Evolutionary conservation across 441 rosid genomes (phyloP).

Genomic region (Brassica hybrid): DNA sequence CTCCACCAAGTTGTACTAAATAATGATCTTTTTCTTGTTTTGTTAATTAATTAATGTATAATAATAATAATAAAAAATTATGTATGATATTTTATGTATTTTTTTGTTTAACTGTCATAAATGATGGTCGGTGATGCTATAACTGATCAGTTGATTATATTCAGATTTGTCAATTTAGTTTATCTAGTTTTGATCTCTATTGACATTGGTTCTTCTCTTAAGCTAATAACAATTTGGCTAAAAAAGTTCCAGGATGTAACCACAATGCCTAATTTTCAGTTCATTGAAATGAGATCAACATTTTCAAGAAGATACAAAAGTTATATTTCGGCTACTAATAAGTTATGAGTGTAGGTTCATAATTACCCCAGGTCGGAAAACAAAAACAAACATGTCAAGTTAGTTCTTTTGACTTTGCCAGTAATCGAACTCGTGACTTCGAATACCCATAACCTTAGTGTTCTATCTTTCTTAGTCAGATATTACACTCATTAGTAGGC

Average conservation of each 20-base stretch:
- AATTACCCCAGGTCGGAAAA: neutral
- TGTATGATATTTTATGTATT: constrained; percentile 14
- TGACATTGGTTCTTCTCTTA: constrained; percentile 8
- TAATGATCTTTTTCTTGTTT: constrained; percentile 5
- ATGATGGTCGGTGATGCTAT: constrained; percentile 31
- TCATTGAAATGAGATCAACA: neutral
- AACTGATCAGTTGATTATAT: constrained; percentile 22
- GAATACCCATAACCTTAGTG: neutral
- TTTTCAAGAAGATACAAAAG: constrained; percentile 3
- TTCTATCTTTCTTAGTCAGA: neutral
- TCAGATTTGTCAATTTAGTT: constrained; percentile 14
- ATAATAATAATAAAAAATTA: neutral
- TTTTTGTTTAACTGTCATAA: constrained; percentile 25
- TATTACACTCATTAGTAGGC: neutral
- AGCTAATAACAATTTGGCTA: constrained; percentile 19
- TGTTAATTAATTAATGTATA: constrained; percentile 37
- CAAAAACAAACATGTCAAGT: neutral
- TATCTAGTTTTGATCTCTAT: constrained; percentile 3
- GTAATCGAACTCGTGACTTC: neutral
- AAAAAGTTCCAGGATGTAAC: neutral
- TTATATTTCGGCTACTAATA: neutral
- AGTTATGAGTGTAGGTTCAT: neutral
- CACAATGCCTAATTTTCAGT: constrained; percentile 20
- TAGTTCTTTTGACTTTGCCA: neutral
- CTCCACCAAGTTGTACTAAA: constrained; percentile 51